Evolutionary conservation across 1,284 basidiomycete species (phyloP).

Genomic region (Irpex sp.): DNA sequence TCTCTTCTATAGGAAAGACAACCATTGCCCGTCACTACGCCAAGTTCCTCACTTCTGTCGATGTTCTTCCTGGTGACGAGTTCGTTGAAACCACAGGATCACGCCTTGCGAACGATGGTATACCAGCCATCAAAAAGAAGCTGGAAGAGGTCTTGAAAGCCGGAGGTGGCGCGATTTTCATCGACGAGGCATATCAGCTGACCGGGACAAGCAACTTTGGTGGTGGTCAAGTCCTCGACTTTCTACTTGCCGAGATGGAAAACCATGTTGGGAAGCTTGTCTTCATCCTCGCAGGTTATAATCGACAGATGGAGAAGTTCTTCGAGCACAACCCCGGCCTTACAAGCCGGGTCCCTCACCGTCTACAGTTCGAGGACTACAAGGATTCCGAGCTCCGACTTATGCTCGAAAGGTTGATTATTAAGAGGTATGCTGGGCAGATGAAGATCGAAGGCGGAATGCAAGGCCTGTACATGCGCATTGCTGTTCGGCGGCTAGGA

Average conservation of each 20-base stretch:
- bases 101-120: constrained; percentile 52
- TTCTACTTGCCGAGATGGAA: constrained; percentile 68
- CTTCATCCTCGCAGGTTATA: constrained; percentile 68
- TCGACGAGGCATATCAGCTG: constrained; percentile 49
- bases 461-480: constrained; percentile 51
- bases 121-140: constrained; percentile 44
- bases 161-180: constrained; percentile 61
- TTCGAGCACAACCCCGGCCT: constrained; percentile 72
- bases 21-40: constrained; percentile 64
- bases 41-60: constrained; percentile 51
- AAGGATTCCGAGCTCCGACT: constrained; percentile 46
- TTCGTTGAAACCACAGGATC: constrained; percentile 65
- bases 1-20: constrained; percentile 50
- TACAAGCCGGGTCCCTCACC: constrained; percentile 57
- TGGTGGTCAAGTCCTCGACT: constrained; percentile 59
- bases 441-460: constrained; percentile 57
- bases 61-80: constrained; percentile 46
- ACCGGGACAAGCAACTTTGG: constrained; percentile 47
- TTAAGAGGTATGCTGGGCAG: constrained; percentile 40
- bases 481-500: constrained; percentile 53
- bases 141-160: constrained; percentile 43
- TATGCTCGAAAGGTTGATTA: constrained; percentile 48
- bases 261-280: constrained; percentile 61
- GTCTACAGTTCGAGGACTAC: constrained; percentile 61
- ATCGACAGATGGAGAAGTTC: constrained; percentile 69